A percentile compares a stretch with the other conserved stretches of the same genome.
Conservation (phyloP, 352 stramenopile species). For the Globisporangium middletonii region DNA sequence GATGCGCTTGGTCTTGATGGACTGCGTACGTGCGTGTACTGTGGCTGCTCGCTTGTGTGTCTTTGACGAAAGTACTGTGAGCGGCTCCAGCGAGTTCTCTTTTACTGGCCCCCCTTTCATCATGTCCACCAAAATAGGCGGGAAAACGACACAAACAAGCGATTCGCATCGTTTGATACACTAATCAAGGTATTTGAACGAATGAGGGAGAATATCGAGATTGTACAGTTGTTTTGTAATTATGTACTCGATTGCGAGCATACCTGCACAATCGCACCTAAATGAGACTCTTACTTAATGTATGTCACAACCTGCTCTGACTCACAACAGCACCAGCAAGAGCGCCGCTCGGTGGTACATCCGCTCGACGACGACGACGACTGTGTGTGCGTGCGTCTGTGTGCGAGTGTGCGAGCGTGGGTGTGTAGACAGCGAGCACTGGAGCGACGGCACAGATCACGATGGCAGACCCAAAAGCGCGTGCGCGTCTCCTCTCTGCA, state of each 20-base stretch:
- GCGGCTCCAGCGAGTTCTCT: constrained; percentile 28
- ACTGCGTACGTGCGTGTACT: not conserved
- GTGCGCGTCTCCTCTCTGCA: not conserved
- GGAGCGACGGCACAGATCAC: not conserved
- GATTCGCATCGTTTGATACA: not conserved
- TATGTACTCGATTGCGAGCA: too few relatives aligned
- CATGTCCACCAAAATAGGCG: not conserved
- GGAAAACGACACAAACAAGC: not conserved
- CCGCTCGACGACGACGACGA: not conserved
- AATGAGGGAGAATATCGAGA: not conserved
- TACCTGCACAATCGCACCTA: too few relatives aligned
- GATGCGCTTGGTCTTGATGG: constrained; percentile 2
- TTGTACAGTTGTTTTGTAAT: too few relatives aligned
- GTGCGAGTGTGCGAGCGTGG: not conserved
- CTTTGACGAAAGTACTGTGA: constrained; percentile 14
- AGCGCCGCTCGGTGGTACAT: too few relatives aligned
- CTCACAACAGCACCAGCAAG: too few relatives aligned
- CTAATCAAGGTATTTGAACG: not conserved
- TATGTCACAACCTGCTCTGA: too few relatives aligned
- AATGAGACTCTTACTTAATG: too few relatives aligned
- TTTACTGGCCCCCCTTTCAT: constrained; percentile 26
- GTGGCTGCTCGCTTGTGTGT: not conserved
- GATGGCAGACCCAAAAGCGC: constrained; percentile 8
- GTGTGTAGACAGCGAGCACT: too few relatives aligned
- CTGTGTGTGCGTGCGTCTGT: not conserved